Evolutionary conservation across 2,329 filamentous ascomycete genomes (phyloP), one percentile per base, ranked within the genome.

Genomic region (Penicillium sp.): DNA sequence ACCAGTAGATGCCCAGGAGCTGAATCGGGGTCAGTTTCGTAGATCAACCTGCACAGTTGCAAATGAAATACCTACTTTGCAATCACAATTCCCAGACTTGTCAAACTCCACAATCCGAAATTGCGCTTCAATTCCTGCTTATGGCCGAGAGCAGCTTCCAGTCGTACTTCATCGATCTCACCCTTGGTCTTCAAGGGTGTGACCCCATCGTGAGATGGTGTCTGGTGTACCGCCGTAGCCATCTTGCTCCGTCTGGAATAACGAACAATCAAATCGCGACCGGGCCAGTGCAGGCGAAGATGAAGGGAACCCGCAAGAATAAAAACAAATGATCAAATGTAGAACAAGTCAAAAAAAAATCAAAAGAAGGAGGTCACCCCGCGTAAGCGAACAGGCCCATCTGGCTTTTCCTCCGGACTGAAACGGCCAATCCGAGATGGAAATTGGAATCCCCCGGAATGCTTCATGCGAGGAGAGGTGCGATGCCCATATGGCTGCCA

Each of bases 1-100:
- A 19, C 85, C 86, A n/a, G 86, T 75, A 4, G 85, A 83, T 35
- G 85, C 80, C 86, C 86, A 89, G 3, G 86, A 85, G 64, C 86
- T 88, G 40, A 30, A 40, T 19, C 4, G 0, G 22, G 3, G 53
- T 63, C 50, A 66, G 58, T 45, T 22, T 24, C 12, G n/a, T 35
- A 42, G 24, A 38, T 28, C 2, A 6, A 54, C n/a, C 9, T 22
- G 12, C 12, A 9, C 45, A 26, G 19, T 30, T 33, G 58, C 10
- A n/a, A 38, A 35, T 38, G 13, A 7, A 26, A 3, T 19, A 64
- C 72, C 24, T 56, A 72, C 71, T 73, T 73, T 35, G 70, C 85
- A 58, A 87, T 83, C 6, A 84, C 85, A 56, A 87, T 74, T 0
- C 85, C 85, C 56, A 85, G 76, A 38, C 84, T 85, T 17, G 84